These are phyloP conservation scores for Theileria parva DNA, from an alignment of 169 alveolate genomes.

Conservation along the genomic window DNA sequence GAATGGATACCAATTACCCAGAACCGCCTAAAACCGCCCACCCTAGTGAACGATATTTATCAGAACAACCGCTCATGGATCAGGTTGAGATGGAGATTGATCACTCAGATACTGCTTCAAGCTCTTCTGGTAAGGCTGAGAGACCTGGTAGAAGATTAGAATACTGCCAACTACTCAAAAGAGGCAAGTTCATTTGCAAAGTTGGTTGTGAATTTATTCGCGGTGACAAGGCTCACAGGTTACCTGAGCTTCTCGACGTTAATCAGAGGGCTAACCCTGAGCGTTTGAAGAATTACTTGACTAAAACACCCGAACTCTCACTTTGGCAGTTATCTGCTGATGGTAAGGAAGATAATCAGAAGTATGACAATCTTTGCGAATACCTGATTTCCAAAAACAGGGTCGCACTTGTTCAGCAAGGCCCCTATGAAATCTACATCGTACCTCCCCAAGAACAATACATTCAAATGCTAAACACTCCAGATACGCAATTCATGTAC, in stretches of 20 bases:
- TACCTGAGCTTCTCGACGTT: conserved; percentile 65
- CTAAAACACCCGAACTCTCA: conserved; percentile 57
- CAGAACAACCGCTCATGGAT: not conserved
- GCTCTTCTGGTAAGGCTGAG: not conserved
- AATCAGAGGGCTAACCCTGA: conserved; percentile 70
- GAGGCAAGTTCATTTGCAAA: conserved; percentile 73
- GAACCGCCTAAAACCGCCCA: not conserved
- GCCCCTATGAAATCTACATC: conserved; percentile 67
- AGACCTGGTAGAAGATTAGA: not conserved
- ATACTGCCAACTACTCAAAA: conserved; percentile 62
- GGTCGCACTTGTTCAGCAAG: conserved; percentile 70
- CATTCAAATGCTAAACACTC: conserved; percentile 56
- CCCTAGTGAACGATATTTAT: not conserved
- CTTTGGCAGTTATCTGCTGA: conserved; percentile 78
- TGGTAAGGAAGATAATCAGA: conserved; percentile 61
- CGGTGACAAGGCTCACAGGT: conserved; percentile 60
- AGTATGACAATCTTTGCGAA: conserved; percentile 73
- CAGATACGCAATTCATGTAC: conserved; percentile 75
- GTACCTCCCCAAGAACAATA: conserved; percentile 71
- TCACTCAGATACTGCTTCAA: no score
- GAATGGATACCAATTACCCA: not conserved
- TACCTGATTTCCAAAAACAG: conserved; percentile 69
- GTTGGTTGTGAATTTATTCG: conserved; percentile 63
- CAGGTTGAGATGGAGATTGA: not conserved
- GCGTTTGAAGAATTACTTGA: conserved; percentile 48